phyloP scores from a whole-genome alignment of 495 filamentous ascomycete genomes.

The Articulospora tetracladia region DNA sequence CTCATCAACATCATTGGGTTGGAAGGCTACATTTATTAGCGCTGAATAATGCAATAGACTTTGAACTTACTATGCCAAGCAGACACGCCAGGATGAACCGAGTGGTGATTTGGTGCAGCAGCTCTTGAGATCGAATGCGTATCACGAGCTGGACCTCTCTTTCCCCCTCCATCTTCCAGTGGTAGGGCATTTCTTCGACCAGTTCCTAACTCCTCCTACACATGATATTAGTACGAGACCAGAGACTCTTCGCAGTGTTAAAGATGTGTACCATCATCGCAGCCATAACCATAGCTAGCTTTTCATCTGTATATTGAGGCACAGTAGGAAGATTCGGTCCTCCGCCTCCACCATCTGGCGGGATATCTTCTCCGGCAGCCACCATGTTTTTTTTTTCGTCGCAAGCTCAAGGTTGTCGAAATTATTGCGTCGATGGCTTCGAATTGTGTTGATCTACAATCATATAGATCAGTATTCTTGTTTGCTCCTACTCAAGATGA shows the following conservation, averaged over 20 bases:
- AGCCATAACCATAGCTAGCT: slow-evolving; percentile 4
- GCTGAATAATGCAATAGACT: neutral
- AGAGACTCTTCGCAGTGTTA: neutral
- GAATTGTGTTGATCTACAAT: too few species aligned
- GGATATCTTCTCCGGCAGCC: neutral
- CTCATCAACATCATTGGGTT: slow-evolving; percentile 18
- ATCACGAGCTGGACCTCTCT: neutral
- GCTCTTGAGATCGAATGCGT: neutral
- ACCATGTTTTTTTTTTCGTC: too few species aligned
- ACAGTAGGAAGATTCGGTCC: neutral
- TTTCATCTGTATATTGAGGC: neutral
- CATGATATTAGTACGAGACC: slow-evolving; percentile 1
- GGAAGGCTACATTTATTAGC: slow-evolving; percentile 3
- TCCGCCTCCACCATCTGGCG: neutral
- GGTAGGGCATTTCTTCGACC: slow-evolving; percentile 19
- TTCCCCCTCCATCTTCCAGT: slow-evolving; percentile 19
- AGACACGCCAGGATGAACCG: slow-evolving; percentile 1
- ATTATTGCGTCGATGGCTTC: too few species aligned
- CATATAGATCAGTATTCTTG: too few species aligned
- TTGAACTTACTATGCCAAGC: slow-evolving; percentile 17
- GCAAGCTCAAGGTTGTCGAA: too few species aligned
- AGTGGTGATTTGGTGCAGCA: neutral
- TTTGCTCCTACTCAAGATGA: neutral
- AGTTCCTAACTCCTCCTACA: slow-evolving; percentile 24
- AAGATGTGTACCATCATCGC: slow-evolving; percentile 21